Evolutionary conservation across 2,329 filamentous ascomycete species (phyloP), one percentile per base, ranked within the genome.

Genomic region (Metarhizium brunneum): DNA sequence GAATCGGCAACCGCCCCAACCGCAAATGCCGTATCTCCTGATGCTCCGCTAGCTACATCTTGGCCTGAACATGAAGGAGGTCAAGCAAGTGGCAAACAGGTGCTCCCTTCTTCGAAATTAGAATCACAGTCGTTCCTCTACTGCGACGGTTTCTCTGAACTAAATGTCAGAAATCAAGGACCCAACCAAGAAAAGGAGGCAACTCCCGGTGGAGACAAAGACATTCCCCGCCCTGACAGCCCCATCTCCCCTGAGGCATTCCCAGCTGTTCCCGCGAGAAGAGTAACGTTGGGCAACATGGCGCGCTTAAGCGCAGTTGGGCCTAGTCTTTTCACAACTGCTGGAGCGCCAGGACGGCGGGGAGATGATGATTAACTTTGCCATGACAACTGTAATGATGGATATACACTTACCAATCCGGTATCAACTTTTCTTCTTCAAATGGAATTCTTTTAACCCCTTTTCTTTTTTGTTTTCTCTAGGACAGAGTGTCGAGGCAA

Each of bases 211-310:
- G 60, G 56, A 11, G 66, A 62, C 18, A 57, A 62, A 8, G 63
- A 64, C n/a, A 53, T 74, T 6, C 70, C 73, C 6, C 67, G 73
- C 25, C 73, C 75, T 2, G 74, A 77, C 52, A 73, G 71, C 56
- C 70, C 69, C 35, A 68, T 73, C 52, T 72, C 71, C 0, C 68
- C 70, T 2, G 64, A 65, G 14, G 57, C 62, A 0, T 67, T 72
- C 43, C 64, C 68, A 2, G 52, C 61, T 10, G 58, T 60, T 6
- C 62, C 63, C 16, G 50, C 47, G 16, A 58, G 56, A 32, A 61
- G 63, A 48, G 58, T 59, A 10, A 64, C 66, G 25, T 59, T 66
- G 50, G 66, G 63, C 60, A 73, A 73, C 61, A 68, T 69, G 52
- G 74, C 72, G 11, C 70, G 76, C 5, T 54, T 69, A 42, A 70